These are phyloP conservation scores for Cairneyella variabilis DNA, from an alignment of 495 filamentous ascomycete species.

Conservation along the genomic window DNA sequence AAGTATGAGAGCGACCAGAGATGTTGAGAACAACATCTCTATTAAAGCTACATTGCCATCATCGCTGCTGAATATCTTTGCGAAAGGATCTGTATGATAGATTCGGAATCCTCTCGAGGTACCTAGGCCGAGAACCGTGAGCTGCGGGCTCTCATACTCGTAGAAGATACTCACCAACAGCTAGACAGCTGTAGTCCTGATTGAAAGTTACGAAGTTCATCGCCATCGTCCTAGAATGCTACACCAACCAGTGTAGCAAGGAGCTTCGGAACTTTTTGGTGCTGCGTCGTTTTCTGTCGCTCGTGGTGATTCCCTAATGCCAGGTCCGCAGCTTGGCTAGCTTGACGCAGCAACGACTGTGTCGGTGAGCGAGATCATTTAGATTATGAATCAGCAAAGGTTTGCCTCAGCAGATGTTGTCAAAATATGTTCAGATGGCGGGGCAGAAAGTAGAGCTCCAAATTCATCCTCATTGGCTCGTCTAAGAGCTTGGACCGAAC, in stretches of 20 bases:
- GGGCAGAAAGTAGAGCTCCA: no score
- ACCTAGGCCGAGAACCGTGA: constrained; percentile 39
- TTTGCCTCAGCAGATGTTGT: no score
- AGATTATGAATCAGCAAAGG: no score
- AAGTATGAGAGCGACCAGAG: constrained; percentile 87
- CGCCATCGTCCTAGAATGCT: constrained; percentile 46
- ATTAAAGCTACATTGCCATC: constrained; percentile 91
- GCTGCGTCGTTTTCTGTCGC: no score
- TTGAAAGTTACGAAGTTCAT: constrained; percentile 99
- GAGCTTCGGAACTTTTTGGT: no score
- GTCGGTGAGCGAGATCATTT: no score
- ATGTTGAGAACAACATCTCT: constrained; percentile 99
- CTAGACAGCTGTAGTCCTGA: constrained; percentile 95
- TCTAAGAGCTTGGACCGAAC: not conserved
- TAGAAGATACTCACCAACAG: constrained; percentile 84
- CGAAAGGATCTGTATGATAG: constrained; percentile 93
- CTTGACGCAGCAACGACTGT: no score
- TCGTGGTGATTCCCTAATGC: no score
- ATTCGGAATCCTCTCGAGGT: constrained; percentile 91
- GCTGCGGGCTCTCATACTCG: no score
- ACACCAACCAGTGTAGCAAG: no score
- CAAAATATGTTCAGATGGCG: no score
- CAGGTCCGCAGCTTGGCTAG: no score
- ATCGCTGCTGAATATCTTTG: constrained; percentile 86
- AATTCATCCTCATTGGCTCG: not conserved